Percentiles rank a stretch among this genome's conserved stretches.
Evolutionary conservation across 169 alveolate species (phyloP).

Genomic region (Eimeria tenella): DNA sequence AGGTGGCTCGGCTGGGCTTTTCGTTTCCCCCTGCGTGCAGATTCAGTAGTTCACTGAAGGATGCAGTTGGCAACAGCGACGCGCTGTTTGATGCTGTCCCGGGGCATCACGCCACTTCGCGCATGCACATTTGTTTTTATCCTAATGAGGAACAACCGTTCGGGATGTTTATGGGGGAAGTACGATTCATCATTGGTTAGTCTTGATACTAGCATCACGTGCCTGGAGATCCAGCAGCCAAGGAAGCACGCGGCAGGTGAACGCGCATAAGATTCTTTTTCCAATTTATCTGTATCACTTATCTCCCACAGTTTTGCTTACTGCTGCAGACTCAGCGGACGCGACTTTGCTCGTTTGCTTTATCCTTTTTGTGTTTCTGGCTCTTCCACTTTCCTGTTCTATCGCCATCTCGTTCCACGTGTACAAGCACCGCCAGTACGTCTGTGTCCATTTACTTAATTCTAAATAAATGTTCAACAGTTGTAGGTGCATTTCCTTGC

Average conservation of each 20-base stretch:
- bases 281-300: neutral
- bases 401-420: constrained; percentile 51
- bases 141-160: constrained; percentile 63
- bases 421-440: constrained; percentile 61
- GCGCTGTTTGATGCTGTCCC: constrained; percentile 24
- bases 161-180: constrained; percentile 57
- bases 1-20: neutral
- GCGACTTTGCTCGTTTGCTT: constrained; percentile 61
- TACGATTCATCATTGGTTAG: constrained; percentile 52
- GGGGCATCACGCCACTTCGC: constrained; percentile 38
- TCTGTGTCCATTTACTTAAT: neutral
- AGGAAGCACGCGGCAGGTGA: neutral
- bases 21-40: neutral
- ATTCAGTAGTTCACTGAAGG: constrained; percentile 36
- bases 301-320: neutral
- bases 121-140: constrained; percentile 52
- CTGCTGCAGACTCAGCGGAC: constrained; percentile 46
- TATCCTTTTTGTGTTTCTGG: constrained; percentile 50
- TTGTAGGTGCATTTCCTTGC: neutral
- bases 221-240: neutral
- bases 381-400: constrained; percentile 55
- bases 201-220: neutral
- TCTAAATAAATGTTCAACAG: neutral
- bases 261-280: neutral
- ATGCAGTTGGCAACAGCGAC: constrained; percentile 20